Evolutionary conservation across 116 monocot species (phyloP), one percentile per base, ranked within the genome.

Genomic region (Zostera marina): DNA sequence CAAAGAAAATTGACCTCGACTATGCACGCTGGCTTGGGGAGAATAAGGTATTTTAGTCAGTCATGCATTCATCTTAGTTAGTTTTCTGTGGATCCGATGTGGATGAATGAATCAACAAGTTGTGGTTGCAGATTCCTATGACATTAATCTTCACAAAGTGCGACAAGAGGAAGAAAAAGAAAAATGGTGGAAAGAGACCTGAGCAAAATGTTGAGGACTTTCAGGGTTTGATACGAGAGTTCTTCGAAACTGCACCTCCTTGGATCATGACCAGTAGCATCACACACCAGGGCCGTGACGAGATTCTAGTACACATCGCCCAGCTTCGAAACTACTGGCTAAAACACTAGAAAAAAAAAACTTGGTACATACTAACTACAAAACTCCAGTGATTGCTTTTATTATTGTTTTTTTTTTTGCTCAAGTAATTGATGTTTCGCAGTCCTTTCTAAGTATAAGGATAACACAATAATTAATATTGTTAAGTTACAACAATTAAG

Each of bases 311-410:
- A 11, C 96, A 96, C 60, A 89, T 96, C 58, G 77, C 89, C 46
- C 96, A 96, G 67, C 89, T 96, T 42, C 77, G 85, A 56, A 96
- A 89, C 71, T 96, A 96, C 62, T 96, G 96, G 96, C 76, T 96
- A 11, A 82, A 86, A 48, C 80, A 85, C 66, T 89, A 64, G 39
- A 20, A 21, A 9, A 19, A 26, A 2, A 38, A 38, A n/a, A 6
- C 15, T 51, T 19, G 32, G 32, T 7, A 9, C 49, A 11, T 38
- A 14, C 14, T 11, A 14, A 40, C 2, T 22, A 13, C 32, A 15
- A 25, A 11, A 26, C 5, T 21, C 11, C 24, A 5, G 10, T 23
- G 15, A 5, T 12, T 24, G 23, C 11, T 25, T 53, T 22, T 10
- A 7, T 1, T 9, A 8, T 9, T 24, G 53, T 11, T 13, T n/a